Evolutionary conservation across 1,139 yeast genomes (phyloP).

Genomic region (Taphrina communis): DNA sequence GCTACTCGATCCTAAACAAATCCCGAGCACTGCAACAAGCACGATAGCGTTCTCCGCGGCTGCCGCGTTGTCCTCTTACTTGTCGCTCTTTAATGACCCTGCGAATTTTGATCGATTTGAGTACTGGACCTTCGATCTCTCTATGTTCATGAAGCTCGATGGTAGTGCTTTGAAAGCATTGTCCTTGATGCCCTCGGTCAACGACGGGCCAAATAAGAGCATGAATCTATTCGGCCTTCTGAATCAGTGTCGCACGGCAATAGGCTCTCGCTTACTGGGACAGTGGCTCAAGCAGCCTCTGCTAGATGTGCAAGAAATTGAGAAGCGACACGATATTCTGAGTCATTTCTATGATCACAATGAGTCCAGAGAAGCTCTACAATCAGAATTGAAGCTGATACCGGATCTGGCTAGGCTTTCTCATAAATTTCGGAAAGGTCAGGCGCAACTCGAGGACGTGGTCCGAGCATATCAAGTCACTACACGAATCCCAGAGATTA

Average conservation of each 20-base stretch:
- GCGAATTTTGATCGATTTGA: slow-evolving; percentile 59
- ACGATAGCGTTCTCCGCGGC: slow-evolving; percentile 59
- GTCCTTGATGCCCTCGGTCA: slow-evolving; percentile 73
- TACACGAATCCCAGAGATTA: slow-evolving; percentile 69
- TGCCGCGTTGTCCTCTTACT: slow-evolving; percentile 66
- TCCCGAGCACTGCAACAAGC: slow-evolving; percentile 52
- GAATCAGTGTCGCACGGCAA: slow-evolving; percentile 83
- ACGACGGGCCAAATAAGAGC: slow-evolving; percentile 57
- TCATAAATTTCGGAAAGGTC: slow-evolving; percentile 64
- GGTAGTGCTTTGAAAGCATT: slow-evolving; percentile 87
- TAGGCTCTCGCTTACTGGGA: slow-evolving; percentile 82
- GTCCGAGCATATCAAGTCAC: slow-evolving; percentile 86
- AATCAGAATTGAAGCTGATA: slow-evolving; percentile 69
- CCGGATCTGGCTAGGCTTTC: slow-evolving; percentile 83
- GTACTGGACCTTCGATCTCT: slow-evolving; percentile 70
- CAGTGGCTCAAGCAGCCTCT: slow-evolving; percentile 98
- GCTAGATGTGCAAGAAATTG: slow-evolving; percentile 65
- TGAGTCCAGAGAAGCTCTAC: slow-evolving; percentile 66
- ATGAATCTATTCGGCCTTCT: slow-evolving; percentile 79
- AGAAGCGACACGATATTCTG: slow-evolving; percentile 74
- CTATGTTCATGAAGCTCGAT: slow-evolving; percentile 84
- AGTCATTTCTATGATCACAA: slow-evolving; percentile 73
- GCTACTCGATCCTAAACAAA: slow-evolving; percentile 61
- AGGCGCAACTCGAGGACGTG: slow-evolving; percentile 77
- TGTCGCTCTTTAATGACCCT: slow-evolving; percentile 58